Percentiles rank a stretch among this genome's conserved stretches.
Evolutionary conservation across 73 alveolate species (phyloP).

Genomic region (Symbiodinium natans): DNA sequence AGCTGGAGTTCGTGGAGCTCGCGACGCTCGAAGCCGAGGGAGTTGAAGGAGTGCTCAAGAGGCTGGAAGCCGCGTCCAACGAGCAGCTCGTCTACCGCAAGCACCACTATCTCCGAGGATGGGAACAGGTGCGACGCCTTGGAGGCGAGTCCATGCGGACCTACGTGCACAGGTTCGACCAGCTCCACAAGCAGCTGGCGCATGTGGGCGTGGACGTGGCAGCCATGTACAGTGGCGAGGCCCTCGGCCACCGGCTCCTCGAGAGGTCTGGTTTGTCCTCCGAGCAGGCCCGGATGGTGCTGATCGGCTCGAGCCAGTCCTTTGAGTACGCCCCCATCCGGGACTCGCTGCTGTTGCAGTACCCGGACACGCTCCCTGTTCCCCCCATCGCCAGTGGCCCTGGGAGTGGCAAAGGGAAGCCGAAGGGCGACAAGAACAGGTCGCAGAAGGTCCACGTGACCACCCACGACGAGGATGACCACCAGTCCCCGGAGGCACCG

Average conservation of each 20-base stretch:
- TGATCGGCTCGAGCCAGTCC: background rate
- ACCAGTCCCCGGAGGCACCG: too few species aligned
- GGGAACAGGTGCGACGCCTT: background rate
- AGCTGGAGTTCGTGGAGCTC: too few species aligned
- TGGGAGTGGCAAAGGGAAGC: background rate
- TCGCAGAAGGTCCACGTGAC: too few species aligned
- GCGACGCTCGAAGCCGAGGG: background rate
- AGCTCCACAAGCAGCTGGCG: background rate
- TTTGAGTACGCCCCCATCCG: background rate
- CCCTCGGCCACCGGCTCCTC: background rate
- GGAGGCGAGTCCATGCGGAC: background rate
- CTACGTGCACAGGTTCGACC: background rate
- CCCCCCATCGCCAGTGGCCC: background rate
- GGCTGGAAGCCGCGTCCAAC: background rate
- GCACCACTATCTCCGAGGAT: background rate
- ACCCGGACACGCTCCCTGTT: background rate
- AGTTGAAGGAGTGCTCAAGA: background rate
- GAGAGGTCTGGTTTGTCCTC: background rate
- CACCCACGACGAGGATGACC: too few species aligned
- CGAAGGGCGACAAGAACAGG: background rate
- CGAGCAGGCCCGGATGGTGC: background rate
- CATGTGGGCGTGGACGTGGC: background rate
- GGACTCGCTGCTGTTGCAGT: background rate
- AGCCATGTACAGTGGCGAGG: background rate
- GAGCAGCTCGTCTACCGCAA: constrained; percentile 25